Evolutionary conservation across 768 basidiomycete species (phyloP).

Genomic region (Boletus tomentosulus): DNA sequence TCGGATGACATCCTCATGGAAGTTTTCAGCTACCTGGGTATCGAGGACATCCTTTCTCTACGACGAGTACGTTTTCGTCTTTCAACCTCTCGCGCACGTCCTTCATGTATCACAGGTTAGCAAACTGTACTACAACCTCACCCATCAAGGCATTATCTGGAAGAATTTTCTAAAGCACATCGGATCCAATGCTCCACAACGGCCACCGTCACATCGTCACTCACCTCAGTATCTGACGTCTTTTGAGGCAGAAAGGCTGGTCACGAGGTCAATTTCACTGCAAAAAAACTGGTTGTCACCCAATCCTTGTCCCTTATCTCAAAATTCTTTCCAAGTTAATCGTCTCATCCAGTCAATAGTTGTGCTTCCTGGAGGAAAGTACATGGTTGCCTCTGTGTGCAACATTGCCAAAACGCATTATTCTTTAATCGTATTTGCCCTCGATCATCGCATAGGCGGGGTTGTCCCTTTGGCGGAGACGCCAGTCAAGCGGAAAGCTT

Average conservation of each 20-base stretch:
- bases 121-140: slow-evolving; percentile 56
- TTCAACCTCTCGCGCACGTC: background rate
- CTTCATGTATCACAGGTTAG: slow-evolving; percentile 40
- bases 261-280: slow-evolving; percentile 55
- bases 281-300: slow-evolving; percentile 54
- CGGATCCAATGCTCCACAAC: slow-evolving; percentile 53
- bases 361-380: slow-evolving; percentile 63
- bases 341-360: slow-evolving; percentile 49
- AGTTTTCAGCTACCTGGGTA: slow-evolving; percentile 33
- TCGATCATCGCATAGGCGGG: slow-evolving; percentile 49
- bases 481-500: slow-evolving; percentile 48
- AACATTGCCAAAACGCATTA: slow-evolving; percentile 43
- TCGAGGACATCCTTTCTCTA: slow-evolving; percentile 36
- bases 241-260: slow-evolving; percentile 50
- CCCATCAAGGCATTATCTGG: slow-evolving; percentile 68
- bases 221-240: slow-evolving; percentile 29
- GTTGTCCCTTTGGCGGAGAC: slow-evolving; percentile 46
- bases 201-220: slow-evolving; percentile 56
- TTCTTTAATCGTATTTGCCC: slow-evolving; percentile 48
- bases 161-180: slow-evolving; percentile 55
- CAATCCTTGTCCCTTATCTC: slow-evolving; percentile 31
- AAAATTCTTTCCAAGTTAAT: slow-evolving; percentile 25
- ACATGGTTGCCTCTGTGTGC: slow-evolving; percentile 57
- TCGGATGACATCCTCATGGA: slow-evolving; percentile 39
- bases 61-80: slow-evolving; percentile 30